Percentiles rank a stretch among this genome's conserved stretches.
Evolutionary conservation across 1,284 basidiomycete species (phyloP).

Genomic region (Neolentinus lepideus): DNA sequence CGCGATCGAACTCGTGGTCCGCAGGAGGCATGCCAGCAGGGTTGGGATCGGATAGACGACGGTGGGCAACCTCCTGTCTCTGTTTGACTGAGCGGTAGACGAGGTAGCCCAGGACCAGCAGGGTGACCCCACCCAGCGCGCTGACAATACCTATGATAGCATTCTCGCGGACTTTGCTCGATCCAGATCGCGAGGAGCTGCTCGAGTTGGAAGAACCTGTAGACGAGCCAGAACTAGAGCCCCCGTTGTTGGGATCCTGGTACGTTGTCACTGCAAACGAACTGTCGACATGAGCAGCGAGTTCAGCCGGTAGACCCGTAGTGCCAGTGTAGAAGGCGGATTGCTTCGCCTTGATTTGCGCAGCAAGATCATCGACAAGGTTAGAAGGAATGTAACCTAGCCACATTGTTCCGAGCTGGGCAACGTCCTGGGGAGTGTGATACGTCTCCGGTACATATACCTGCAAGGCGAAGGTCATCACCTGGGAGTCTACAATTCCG

Average conservation of each 20-base stretch:
- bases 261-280: conserved; percentile 48
- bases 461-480: conserved; percentile 51
- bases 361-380: conserved; percentile 42
- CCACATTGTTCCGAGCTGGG: conserved; percentile 49
- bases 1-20: conserved; percentile 65
- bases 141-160: conserved; percentile 78
- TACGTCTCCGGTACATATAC: conserved; percentile 54
- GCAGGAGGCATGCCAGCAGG: conserved; percentile 39
- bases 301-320: conserved; percentile 27
- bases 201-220: conserved; percentile 5
- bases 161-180: conserved; percentile 46
- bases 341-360: conserved; percentile 43
- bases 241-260: conserved; percentile 23
- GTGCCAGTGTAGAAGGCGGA: conserved; percentile 56
- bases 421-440: conserved; percentile 32
- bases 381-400: conserved; percentile 49
- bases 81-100: conserved; percentile 53
- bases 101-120: conserved; percentile 60
- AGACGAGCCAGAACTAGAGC: conserved; percentile 15
- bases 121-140: conserved; percentile 63
- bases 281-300: conserved; percentile 57
- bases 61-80: conserved; percentile 53
- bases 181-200: conserved; percentile 9
- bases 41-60: conserved; percentile 48
- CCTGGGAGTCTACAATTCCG: conserved; percentile 23